These are phyloP conservation scores for Hibiscus tridactylites DNA, from an alignment of 345 rosid species.

Conservation along the genomic window DNA sequence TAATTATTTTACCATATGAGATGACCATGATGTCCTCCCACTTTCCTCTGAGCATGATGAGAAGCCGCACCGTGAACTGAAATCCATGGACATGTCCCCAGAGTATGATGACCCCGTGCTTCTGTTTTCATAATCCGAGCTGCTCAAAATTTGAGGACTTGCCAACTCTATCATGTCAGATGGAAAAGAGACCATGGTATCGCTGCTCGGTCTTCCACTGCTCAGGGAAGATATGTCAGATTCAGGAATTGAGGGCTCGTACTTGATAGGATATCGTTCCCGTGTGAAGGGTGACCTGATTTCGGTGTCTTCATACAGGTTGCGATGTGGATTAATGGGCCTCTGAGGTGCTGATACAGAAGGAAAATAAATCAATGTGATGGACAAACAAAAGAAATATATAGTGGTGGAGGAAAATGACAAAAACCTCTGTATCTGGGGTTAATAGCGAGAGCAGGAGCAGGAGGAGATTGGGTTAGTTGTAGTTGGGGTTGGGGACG, in stretches of 20 bases:
- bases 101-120: slow-evolving; percentile 33
- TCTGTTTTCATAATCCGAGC: slow-evolving; percentile 38
- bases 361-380: background rate
- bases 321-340: slow-evolving; percentile 13
- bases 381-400: too few species aligned
- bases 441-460: background rate
- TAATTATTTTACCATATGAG: slow-evolving; percentile 31
- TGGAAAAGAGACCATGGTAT: slow-evolving; percentile 32
- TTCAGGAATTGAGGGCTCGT: slow-evolving; percentile 40
- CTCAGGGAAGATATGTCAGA: slow-evolving; percentile 71
- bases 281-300: slow-evolving; percentile 59
- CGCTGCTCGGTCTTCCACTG: slow-evolving; percentile 52
- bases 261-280: slow-evolving; percentile 19
- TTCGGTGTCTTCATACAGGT: slow-evolving; percentile 26
- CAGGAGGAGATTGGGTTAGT: background rate
- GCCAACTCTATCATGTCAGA: slow-evolving; percentile 33
- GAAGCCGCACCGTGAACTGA: slow-evolving; percentile 28
- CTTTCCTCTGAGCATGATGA: slow-evolving; percentile 35
- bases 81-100: slow-evolving; percentile 39
- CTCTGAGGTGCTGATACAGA: slow-evolving; percentile 17
- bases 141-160: slow-evolving; percentile 27
- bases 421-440: slow-evolving; percentile 25
- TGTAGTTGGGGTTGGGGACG: slow-evolving; percentile 10
- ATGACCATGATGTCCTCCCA: slow-evolving; percentile 34
- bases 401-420: background rate